Percentiles rank a stretch among this genome's conserved stretches.
Evolutionary conservation across 768 basidiomycete species (phyloP).

Genomic region (Steccherinum ochraceum): DNA sequence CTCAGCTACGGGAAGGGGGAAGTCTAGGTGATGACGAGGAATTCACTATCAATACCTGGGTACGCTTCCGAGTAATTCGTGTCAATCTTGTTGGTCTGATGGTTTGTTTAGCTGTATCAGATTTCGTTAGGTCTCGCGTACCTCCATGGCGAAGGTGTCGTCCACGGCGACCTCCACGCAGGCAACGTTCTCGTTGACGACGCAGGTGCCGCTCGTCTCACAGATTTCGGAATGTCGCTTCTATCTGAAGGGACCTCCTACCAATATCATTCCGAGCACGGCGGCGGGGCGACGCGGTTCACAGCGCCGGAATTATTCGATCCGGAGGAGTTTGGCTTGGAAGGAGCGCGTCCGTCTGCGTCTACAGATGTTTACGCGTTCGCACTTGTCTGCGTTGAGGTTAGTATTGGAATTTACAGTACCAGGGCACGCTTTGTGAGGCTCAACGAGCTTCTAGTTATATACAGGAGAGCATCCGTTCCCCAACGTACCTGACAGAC

Average conservation of each 20-base stretch:
- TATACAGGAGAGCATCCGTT: not conserved
- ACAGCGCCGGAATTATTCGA: conserved; percentile 7
- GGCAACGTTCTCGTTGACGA: conserved; percentile 9
- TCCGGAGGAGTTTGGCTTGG: not conserved
- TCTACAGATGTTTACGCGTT: conserved; percentile 3
- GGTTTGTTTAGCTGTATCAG: not conserved
- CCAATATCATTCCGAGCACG: not conserved
- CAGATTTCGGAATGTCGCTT: conserved; percentile 10
- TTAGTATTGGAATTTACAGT: not conserved
- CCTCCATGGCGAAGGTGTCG: conserved; percentile 2
- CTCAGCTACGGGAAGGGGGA: not conserved
- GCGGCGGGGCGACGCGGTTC: not conserved
- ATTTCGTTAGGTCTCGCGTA: conserved; percentile 2
- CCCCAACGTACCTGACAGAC: not conserved
- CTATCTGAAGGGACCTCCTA: not conserved
- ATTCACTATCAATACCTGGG: not conserved
- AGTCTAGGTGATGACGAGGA: not conserved
- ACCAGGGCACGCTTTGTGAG: no score
- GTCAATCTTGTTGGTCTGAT: conserved; percentile 1
- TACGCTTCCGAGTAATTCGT: not conserved
- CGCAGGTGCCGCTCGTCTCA: conserved; percentile 1
- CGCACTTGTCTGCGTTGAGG: not conserved
- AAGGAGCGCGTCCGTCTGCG: not conserved
- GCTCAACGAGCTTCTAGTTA: not conserved
- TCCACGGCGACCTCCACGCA: conserved; percentile 9